Evolutionary conservation across 2,329 filamentous ascomycete species (phyloP).

Genomic region (Emergomyces africanus): DNA sequence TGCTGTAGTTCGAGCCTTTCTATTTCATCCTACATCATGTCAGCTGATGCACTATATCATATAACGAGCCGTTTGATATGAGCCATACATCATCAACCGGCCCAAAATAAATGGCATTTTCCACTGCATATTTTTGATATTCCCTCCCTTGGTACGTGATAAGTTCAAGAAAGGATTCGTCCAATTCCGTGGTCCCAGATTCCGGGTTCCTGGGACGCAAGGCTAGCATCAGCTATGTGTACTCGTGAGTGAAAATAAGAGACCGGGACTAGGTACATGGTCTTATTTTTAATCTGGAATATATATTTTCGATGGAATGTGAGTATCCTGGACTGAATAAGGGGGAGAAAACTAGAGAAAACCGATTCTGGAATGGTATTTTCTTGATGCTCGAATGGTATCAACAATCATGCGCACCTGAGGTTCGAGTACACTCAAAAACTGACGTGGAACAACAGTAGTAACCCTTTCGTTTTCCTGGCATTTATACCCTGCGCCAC

Average conservation of each 20-base stretch:
- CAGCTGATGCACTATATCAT: slow-evolving; percentile 1
- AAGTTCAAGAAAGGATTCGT: slow-evolving; percentile 47
- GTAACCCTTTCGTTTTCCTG: neutral
- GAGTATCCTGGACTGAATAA: neutral
- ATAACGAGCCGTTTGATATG: neutral
- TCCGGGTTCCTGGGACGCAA: slow-evolving; percentile 26
- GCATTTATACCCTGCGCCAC: neutral
- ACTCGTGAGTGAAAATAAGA: neutral
- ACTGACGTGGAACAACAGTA: neutral
- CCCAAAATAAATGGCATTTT: slow-evolving; percentile 52
- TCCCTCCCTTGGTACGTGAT: slow-evolving; percentile 49
- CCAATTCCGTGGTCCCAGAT: slow-evolving; percentile 38
- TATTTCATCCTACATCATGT: slow-evolving; percentile 48
- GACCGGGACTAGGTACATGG: neutral
- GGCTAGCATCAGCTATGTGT: neutral
- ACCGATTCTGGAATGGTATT: neutral
- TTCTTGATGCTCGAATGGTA: neutral
- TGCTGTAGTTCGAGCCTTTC: slow-evolving; percentile 54
- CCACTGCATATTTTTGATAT: slow-evolving; percentile 55
- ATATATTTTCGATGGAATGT: neutral
- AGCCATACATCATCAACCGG: slow-evolving; percentile 56
- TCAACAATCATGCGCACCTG: neutral
- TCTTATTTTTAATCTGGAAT: neutral
- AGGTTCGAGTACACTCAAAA: neutral
- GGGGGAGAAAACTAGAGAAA: neutral